Conservation (phyloP, 2,329 filamentous ascomycete species). For the Dothiorella sarmentorum region DNA sequence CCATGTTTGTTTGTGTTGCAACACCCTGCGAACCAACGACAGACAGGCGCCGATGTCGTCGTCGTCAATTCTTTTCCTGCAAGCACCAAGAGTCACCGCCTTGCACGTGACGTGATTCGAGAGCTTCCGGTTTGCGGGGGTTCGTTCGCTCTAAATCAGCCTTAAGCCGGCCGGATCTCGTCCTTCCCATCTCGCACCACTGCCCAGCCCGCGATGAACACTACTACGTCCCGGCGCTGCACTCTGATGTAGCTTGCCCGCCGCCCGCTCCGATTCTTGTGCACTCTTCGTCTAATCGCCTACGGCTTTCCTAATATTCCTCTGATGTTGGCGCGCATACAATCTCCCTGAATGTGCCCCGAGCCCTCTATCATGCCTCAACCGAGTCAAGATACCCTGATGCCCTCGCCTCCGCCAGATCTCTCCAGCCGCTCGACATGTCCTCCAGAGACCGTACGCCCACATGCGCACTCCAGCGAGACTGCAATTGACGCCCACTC, state of each 20-base stretch:
- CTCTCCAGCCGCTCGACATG: constrained; percentile 47
- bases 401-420: constrained; percentile 40
- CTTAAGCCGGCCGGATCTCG: not conserved
- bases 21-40: too few relatives aligned
- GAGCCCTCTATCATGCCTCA: constrained; percentile 46
- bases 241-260: constrained; percentile 10
- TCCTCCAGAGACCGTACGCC: constrained; percentile 46
- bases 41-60: constrained; percentile 1
- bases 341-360: constrained; percentile 15
- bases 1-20: not conserved
- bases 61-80: not conserved
- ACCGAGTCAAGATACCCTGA: constrained; percentile 43
- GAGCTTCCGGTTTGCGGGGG: too few relatives aligned
- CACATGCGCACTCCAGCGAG: constrained; percentile 17
- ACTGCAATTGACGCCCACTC: constrained; percentile 9
- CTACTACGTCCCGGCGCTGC: not conserved
- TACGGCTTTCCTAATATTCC: constrained; percentile 18
- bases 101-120: not conserved
- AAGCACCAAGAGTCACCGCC: too few relatives aligned
- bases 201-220: constrained; percentile 11
- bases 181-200: constrained; percentile 2
- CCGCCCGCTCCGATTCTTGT: constrained; percentile 4
- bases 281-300: not conserved
- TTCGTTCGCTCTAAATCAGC: too few relatives aligned
- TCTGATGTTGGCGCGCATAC: constrained; percentile 13